Percentiles rank a stretch among this genome's conserved stretches.
Evolutionary conservation across 371 early-diverging fungal genomes (phyloP).

Genomic region (Rhizopus delemar): DNA sequence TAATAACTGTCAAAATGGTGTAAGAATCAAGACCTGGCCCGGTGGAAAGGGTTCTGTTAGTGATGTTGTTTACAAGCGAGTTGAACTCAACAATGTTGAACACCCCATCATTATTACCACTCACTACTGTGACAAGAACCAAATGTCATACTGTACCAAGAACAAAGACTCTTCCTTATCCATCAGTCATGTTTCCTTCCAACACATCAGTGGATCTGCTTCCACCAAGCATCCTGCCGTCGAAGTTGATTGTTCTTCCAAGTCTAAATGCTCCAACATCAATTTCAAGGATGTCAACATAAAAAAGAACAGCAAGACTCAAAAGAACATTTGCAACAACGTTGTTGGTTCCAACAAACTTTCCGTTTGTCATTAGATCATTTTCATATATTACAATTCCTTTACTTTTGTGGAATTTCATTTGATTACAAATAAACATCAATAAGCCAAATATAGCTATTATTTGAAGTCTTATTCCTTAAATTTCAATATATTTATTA

Average conservation of each 20-base stretch:
- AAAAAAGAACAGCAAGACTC: slow-evolving; percentile 15
- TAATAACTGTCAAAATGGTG: slow-evolving; percentile 41
- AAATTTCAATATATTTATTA: too few relatives aligned
- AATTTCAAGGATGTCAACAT: slow-evolving; percentile 23
- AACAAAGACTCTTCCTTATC: slow-evolving; percentile 26
- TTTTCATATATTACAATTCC: background rate
- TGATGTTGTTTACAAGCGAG: slow-evolving; percentile 24
- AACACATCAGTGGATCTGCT: slow-evolving; percentile 27
- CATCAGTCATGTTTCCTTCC: slow-evolving; percentile 28
- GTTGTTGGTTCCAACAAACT: slow-evolving; percentile 20
- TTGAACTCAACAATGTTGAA: slow-evolving; percentile 24
- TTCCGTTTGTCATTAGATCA: slow-evolving; percentile 18
- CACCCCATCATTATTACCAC: slow-evolving; percentile 37
- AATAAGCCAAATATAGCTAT: too few relatives aligned
- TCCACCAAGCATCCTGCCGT: slow-evolving; percentile 15
- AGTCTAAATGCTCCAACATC: slow-evolving; percentile 26
- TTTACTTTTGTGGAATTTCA: too few relatives aligned
- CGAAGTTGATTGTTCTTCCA: slow-evolving; percentile 28
- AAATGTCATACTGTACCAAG: slow-evolving; percentile 26
- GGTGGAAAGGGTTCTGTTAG: slow-evolving; percentile 36
- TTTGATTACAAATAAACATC: too few relatives aligned
- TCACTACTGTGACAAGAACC: slow-evolving; percentile 39
- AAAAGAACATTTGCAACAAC: slow-evolving; percentile 26
- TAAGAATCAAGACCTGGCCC: slow-evolving; percentile 45
- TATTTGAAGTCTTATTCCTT: too few relatives aligned